phyloP scores from a whole-genome alignment of 768 basidiomycete species.

The Suillus hirtellus region DNA sequence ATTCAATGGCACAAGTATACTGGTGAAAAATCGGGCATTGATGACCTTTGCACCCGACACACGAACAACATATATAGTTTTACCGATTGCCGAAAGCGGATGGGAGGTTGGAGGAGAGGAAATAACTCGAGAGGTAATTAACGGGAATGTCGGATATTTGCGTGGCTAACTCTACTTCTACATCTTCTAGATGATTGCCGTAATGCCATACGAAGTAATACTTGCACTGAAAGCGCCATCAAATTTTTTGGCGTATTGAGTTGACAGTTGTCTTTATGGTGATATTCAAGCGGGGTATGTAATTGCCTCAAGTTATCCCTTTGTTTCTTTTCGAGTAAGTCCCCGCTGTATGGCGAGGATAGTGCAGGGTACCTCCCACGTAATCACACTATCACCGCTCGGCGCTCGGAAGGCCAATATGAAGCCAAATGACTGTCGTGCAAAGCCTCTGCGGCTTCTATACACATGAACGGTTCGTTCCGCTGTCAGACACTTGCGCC shows the following conservation, averaged over 20 bases:
- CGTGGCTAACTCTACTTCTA: slow-evolving; percentile 4
- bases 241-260: slow-evolving; percentile 13
- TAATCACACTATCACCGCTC: slow-evolving; percentile 40
- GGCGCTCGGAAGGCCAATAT: slow-evolving; percentile 42
- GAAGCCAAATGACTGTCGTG: slow-evolving; percentile 61
- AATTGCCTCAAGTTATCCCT: slow-evolving; percentile 7
- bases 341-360: slow-evolving; percentile 33
- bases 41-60: slow-evolving; percentile 53
- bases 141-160: not conserved
- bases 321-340: slow-evolving; percentile 22
- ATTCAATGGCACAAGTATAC: slow-evolving; percentile 75
- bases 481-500: slow-evolving; percentile 52
- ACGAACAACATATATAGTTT: slow-evolving; percentile 58
- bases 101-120: slow-evolving; percentile 90
- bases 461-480: slow-evolving; percentile 59
- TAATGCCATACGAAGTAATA: slow-evolving; percentile 28
- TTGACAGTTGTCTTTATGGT: slow-evolving; percentile 14
- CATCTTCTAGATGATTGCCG: slow-evolving; percentile 23
- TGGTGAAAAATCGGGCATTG: slow-evolving; percentile 59
- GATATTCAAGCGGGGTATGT: slow-evolving; percentile 1
- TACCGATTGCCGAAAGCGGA: slow-evolving; percentile 67
- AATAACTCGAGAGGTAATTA: slow-evolving; percentile 56
- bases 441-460: slow-evolving; percentile 13
- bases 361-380: slow-evolving; percentile 33
- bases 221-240: slow-evolving; percentile 20